These are phyloP conservation scores for Murraya koenigii DNA, from an alignment of 345 rosid genomes.

Conservation along the genomic window DNA sequence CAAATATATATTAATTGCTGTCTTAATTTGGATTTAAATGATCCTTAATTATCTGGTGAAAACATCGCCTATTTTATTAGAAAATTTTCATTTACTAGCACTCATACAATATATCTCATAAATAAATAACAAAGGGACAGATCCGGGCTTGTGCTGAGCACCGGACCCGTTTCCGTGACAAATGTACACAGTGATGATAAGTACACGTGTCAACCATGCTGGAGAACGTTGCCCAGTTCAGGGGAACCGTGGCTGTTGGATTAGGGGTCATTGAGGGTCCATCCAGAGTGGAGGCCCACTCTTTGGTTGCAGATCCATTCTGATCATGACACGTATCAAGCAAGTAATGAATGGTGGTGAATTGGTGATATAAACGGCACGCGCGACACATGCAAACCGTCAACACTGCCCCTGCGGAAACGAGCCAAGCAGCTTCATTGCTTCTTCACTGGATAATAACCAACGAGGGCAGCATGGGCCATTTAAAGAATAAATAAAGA, in stretches of 20 bases:
- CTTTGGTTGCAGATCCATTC: not conserved
- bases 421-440: slow-evolving; percentile 20
- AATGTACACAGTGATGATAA: too few relatives aligned
- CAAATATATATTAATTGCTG: not conserved
- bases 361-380: not conserved
- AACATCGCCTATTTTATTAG: too few relatives aligned
- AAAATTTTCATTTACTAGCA: too few relatives aligned
- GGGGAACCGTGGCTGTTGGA: not conserved
- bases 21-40: not conserved
- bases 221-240: not conserved
- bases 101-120: too few relatives aligned
- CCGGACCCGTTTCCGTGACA: too few relatives aligned
- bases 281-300: not conserved
- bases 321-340: slow-evolving; percentile 5
- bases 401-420: slow-evolving; percentile 26
- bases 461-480: slow-evolving; percentile 15
- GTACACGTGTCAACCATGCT: slow-evolving; percentile 1
- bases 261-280: not conserved
- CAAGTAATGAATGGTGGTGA: not conserved
- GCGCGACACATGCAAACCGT: slow-evolving; percentile 12
- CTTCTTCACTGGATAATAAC: slow-evolving; percentile 7
- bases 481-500: slow-evolving; percentile 17
- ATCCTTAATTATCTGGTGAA: too few relatives aligned
- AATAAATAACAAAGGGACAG: too few relatives aligned
- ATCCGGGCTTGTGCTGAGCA: too few relatives aligned